Conservation (phyloP, 2,329 filamentous ascomycete genomes). For the Apiospora koreana region DNA sequence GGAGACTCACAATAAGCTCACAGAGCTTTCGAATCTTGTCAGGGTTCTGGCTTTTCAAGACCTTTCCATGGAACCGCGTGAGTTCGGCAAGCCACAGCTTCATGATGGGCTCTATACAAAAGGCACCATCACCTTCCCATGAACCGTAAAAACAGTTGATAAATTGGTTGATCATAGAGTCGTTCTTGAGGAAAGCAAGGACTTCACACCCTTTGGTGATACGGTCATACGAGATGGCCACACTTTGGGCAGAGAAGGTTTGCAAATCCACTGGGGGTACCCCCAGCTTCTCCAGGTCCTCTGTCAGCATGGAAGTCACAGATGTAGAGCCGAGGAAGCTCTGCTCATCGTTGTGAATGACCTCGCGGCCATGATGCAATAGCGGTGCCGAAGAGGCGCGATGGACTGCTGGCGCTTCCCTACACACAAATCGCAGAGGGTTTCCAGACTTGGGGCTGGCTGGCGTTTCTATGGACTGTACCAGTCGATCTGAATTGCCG, state of each 20-base stretch:
- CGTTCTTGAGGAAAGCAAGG: conserved; percentile 33
- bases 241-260: conserved; percentile 23
- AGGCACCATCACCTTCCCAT: conserved; percentile 26
- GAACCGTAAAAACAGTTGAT: conserved; percentile 31
- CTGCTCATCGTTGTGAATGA: conserved; percentile 24
- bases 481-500: not conserved
- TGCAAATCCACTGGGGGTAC: conserved; percentile 27
- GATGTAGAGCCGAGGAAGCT: conserved; percentile 35
- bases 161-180: conserved; percentile 29
- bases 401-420: not conserved
- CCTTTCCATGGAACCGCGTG: conserved; percentile 27
- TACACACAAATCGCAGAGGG: not conserved
- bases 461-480: not conserved
- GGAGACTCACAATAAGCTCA: conserved; percentile 20
- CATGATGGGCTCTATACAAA: conserved; percentile 32
- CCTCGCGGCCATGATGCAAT: conserved; percentile 22
- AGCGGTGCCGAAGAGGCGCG: conserved; percentile 34
- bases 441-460: not conserved
- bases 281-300: conserved; percentile 30
- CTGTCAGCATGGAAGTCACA: conserved; percentile 32
- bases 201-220: conserved; percentile 33
- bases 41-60: conserved; percentile 32
- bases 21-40: conserved; percentile 33
- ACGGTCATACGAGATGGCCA: conserved; percentile 31
- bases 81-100: conserved; percentile 34